phyloP scores from a whole-genome alignment of 169 alveolate species.

The Cryptosporidium bovis region DNA sequence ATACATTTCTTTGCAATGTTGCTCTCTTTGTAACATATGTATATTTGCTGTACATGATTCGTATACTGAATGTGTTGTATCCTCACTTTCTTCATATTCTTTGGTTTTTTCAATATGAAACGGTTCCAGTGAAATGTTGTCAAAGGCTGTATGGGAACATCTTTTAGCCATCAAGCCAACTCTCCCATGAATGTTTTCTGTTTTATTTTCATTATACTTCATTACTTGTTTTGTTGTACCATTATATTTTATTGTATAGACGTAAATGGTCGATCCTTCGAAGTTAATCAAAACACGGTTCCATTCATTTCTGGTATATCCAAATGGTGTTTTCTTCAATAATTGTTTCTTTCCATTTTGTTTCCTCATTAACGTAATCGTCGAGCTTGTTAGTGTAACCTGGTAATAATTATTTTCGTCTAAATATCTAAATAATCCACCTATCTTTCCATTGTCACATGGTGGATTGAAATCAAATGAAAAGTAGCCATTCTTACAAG shows the following conservation, averaged over 20 bases:
- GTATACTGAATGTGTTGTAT: slow-evolving; percentile 15
- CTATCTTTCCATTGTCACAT: slow-evolving; percentile 77
- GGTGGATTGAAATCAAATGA: slow-evolving; percentile 79
- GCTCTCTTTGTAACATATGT: slow-evolving; percentile 73
- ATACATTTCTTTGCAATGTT: slow-evolving; percentile 74
- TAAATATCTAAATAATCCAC: slow-evolving; percentile 76
- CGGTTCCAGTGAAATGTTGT: slow-evolving; percentile 75
- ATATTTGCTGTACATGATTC: slow-evolving; percentile 46
- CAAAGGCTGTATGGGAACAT: slow-evolving; percentile 81
- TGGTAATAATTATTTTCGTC: slow-evolving; percentile 64
- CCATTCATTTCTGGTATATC: slow-evolving; percentile 69
- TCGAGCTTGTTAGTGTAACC: slow-evolving; percentile 41
- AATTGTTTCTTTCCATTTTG: slow-evolving; percentile 7
- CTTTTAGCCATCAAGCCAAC: slow-evolving; percentile 78
- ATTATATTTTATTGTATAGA: slow-evolving; percentile 20
- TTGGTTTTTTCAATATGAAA: slow-evolving; percentile 22
- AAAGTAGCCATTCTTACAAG: slow-evolving; percentile 77
- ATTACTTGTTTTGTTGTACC: slow-evolving; percentile 3
- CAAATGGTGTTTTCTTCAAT: slow-evolving; percentile 16
- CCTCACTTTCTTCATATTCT: not conserved
- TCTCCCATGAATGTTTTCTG: slow-evolving; percentile 68
- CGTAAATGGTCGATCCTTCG: slow-evolving; percentile 73
- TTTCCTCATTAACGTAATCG: slow-evolving; percentile 34
- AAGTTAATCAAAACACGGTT: slow-evolving; percentile 74
- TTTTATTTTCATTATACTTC: slow-evolving; percentile 8